Evolutionary conservation across 805 yeast genomes (phyloP).

Genomic region (Starmerella roubikii): DNA sequence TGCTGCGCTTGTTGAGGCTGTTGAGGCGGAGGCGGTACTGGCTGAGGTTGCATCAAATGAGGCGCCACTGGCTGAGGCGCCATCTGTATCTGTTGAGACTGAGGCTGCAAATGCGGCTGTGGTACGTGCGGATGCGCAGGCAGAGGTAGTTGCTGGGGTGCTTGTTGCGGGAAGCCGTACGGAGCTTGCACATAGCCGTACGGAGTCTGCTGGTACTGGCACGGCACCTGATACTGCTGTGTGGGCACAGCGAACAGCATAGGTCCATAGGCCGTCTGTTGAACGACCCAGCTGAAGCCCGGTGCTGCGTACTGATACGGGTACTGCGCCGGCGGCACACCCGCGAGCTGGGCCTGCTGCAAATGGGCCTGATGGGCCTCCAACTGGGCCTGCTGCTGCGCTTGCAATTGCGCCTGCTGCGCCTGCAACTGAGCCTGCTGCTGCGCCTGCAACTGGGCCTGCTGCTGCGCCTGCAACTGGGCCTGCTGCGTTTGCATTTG

Average conservation of each 20-base stretch:
- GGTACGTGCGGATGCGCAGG: background rate
- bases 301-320: background rate
- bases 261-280: constrained; percentile 15
- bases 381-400: too few relatives aligned
- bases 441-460: too few relatives aligned
- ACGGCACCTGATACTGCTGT: constrained; percentile 12
- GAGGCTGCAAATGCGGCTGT: background rate
- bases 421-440: too few relatives aligned
- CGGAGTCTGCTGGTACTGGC: too few relatives aligned
- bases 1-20: background rate
- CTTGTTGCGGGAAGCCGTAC: background rate
- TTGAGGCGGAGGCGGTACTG: background rate
- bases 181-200: too few relatives aligned
- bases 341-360: constrained; percentile 1
- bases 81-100: background rate
- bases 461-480: too few relatives aligned
- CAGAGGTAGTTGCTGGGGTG: background rate
- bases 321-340: background rate
- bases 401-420: too few relatives aligned
- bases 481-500: too few relatives aligned
- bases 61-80: background rate
- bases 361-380: background rate
- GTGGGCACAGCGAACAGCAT: constrained; percentile 20
- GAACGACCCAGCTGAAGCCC: constrained; percentile 10
- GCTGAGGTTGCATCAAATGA: background rate